Base-by-base conservation (phyloP, 345 rosid species). In the Arabis hirsuta region DNA sequence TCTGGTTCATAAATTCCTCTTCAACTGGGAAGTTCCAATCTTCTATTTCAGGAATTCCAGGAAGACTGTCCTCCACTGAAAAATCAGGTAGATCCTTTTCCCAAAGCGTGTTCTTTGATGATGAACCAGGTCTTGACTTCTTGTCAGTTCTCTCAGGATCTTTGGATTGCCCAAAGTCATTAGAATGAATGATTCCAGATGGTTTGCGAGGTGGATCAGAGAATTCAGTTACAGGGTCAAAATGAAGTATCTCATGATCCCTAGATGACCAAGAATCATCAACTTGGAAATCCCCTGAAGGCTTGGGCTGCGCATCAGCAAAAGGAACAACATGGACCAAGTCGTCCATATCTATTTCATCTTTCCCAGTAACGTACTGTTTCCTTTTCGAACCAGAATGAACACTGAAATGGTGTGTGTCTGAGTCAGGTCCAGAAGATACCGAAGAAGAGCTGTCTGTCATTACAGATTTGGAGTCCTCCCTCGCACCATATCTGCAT, bases 381-480 rank as follows among this genome's bases (percentile, higher is more conserved):
- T 48, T 67, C 75, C 50, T 81, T 77, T 80, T 91, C 43, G 74
- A 79, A 62, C 60, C 80, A 38, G 81, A 79, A 72, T 76, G 88
- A 63, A 46, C 76, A 71, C 77, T 76, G 55, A 74, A 56, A 71
- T 64, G 83, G 58, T 76, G 75, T 62, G 83, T 81, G 50, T 82
- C 84, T 13, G 97, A 90, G 78, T 85, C 87, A 27, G 78, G 81
- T 62, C 88, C 88, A 64, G 98, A 90, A 72, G 97, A 91, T 50
- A 87, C 81, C 10, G 99, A 95, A 67, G 95, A 91, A 51, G 96
- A 85, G 84, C 91, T 83, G 67, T 91, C 98, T 24, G 97, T 91
- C 96, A 88, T 81, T 69, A 88, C 81, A 59, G 99, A 95, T 79
- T 77, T 91, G 63, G 99, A 82, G 82, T 95, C 99, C 70, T 92